A percentile compares a stretch with the other conserved stretches of the same genome.
Conservation (phyloP, 75 land plant genomes). For the Pinus tabuliformis region DNA sequence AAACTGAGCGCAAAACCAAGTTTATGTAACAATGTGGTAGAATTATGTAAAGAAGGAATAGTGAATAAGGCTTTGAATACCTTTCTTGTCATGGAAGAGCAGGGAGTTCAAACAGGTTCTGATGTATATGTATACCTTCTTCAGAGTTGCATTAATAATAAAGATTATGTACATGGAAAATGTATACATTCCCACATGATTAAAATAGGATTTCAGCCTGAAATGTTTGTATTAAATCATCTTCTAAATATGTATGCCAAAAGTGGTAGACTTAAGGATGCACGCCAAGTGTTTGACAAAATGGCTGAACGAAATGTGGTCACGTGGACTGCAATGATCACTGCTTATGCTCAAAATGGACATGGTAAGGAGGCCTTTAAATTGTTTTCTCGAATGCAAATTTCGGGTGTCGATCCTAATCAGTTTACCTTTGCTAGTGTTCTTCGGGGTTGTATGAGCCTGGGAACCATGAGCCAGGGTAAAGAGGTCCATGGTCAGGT, state of each 20-base stretch:
- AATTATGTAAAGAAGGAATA: too few species aligned
- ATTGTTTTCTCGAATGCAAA: conserved; percentile 47
- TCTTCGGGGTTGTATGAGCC: conserved; percentile 58
- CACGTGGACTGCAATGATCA: conserved; percentile 48
- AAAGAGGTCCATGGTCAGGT: conserved; percentile 51
- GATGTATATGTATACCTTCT: too few species aligned
- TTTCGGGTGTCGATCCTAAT: conserved; percentile 13
- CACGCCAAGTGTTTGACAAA: conserved; percentile 35
- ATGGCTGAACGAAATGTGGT: conserved; percentile 45
- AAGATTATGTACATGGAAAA: too few species aligned
- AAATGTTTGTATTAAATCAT: conserved; percentile 9
- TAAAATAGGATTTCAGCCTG: too few species aligned
- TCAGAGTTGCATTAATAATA: too few species aligned
- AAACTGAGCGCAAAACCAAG: too few species aligned
- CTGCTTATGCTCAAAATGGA: conserved; percentile 30
- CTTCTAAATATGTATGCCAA: conserved; percentile 48
- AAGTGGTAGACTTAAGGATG: conserved; percentile 16
- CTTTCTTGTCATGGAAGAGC: too few species aligned
- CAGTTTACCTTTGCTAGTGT: conserved; percentile 37
- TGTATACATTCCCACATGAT: too few species aligned
- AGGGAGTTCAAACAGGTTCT: too few species aligned
- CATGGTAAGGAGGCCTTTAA: conserved; percentile 26
- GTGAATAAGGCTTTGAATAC: too few species aligned
- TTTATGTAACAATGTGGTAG: too few species aligned
- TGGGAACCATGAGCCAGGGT: conserved; percentile 36